Conservation (phyloP, 768 basidiomycete species). For the Russula griseocarnosa region DNA sequence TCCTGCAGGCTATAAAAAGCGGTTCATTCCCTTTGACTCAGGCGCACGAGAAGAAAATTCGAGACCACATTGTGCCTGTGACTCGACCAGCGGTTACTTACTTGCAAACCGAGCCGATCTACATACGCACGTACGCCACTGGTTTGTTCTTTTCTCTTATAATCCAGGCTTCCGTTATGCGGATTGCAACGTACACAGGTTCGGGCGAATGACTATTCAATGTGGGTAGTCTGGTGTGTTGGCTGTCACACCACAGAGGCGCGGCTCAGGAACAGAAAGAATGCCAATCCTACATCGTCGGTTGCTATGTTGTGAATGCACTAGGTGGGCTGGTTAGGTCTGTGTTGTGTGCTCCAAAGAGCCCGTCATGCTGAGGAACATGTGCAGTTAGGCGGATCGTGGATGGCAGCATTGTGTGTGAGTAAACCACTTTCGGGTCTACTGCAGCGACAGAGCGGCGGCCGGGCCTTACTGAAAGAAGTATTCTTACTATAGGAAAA, state of each 20-base stretch:
- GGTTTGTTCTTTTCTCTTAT: background rate
- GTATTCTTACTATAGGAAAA: no score
- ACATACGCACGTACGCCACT: no score
- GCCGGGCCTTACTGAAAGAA: background rate
- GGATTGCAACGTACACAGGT: background rate
- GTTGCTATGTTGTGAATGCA: background rate
- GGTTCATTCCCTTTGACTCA: no score
- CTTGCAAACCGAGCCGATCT: background rate
- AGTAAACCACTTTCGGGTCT: background rate
- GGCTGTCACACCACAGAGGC: background rate
- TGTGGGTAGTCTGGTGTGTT: background rate
- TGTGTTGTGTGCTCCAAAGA: background rate
- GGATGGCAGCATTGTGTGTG: background rate
- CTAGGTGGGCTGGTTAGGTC: background rate
- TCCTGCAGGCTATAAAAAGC: no score
- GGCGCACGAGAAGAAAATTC: no score
- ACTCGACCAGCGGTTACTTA: background rate
- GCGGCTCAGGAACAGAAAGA: background rate
- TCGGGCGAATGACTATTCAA: background rate
- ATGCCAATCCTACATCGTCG: background rate
- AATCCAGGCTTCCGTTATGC: background rate
- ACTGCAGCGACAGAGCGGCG: no score
- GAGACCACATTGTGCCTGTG: background rate
- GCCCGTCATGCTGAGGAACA: background rate
- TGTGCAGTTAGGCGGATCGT: no score